Evolutionary conservation across 2,329 filamentous ascomycete species (phyloP).

Genomic region (Hymenoscyphus linearis): DNA sequence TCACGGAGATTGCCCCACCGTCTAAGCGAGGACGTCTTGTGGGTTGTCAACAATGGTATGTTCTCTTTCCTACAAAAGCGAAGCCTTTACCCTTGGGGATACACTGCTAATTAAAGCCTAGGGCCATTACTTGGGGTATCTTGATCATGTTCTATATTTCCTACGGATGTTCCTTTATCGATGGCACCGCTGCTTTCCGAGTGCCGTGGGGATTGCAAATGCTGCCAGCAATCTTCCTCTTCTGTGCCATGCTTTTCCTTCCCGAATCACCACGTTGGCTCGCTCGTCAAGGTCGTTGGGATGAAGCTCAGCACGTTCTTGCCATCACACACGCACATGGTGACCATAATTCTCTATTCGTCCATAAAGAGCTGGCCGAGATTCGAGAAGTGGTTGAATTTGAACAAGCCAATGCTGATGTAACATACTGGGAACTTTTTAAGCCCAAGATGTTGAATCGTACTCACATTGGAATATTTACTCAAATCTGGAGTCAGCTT

Average conservation of each 20-base stretch:
- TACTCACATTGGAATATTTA: conserved; percentile 65
- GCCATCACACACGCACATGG: conserved; percentile 56
- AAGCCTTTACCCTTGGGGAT: background rate
- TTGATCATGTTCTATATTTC: conserved; percentile 67
- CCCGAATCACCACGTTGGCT: conserved; percentile 61
- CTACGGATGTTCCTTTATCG: conserved; percentile 48
- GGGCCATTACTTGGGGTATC: conserved; percentile 61
- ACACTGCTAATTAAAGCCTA: conserved; percentile 6
- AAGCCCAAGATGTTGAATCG: conserved; percentile 69
- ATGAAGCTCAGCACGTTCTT: conserved; percentile 45
- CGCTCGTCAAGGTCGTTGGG: conserved; percentile 55
- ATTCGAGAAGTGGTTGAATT: conserved; percentile 75
- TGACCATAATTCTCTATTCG: conserved; percentile 58
- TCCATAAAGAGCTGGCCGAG: conserved; percentile 62
- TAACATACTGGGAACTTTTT: conserved; percentile 68
- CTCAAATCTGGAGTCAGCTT: conserved; percentile 71
- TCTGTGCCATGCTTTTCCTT: conserved; percentile 54
- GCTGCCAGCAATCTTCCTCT: conserved; percentile 53
- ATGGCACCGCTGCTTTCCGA: conserved; percentile 53
- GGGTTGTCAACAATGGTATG: conserved; percentile 60
- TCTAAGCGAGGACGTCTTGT: conserved; percentile 59
- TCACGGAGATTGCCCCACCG: conserved; percentile 59
- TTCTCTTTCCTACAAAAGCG: background rate
- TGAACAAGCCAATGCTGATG: conserved; percentile 63
- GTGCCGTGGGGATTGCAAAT: conserved; percentile 62